Conservation (phyloP, 805 yeast species). For the Lachancea dasiensis region DNA sequence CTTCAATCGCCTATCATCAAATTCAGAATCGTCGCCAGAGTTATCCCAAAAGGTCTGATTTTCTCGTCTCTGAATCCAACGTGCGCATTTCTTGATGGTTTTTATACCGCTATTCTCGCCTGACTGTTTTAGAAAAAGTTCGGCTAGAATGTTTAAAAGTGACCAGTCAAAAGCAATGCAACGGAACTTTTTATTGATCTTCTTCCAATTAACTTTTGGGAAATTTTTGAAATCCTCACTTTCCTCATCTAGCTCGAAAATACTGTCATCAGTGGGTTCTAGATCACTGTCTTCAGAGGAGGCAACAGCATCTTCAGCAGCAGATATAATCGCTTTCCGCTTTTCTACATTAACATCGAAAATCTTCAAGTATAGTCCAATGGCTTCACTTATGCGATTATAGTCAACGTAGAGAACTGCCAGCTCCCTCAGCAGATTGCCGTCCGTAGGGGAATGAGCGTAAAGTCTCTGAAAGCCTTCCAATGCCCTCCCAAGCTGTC, state of each 20-base stretch:
- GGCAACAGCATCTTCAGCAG: constrained; percentile 28
- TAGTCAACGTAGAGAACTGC: constrained; percentile 46
- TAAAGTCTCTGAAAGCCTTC: constrained; percentile 63
- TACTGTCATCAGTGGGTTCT: constrained; percentile 12
- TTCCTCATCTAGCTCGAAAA: constrained; percentile 17
- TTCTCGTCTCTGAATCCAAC: constrained; percentile 77
- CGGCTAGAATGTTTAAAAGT: constrained; percentile 76
- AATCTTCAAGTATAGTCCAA: constrained; percentile 58
- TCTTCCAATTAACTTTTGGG: constrained; percentile 22
- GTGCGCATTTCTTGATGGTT: constrained; percentile 59
- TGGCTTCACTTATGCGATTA: constrained; percentile 65
- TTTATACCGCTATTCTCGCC: constrained; percentile 59
- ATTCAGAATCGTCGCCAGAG: constrained; percentile 66
- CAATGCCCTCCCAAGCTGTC: constrained; percentile 63
- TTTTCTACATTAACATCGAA: constrained; percentile 51
- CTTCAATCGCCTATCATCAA: constrained; percentile 61
- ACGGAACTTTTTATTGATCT: constrained; percentile 24
- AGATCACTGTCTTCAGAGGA: constrained; percentile 21
- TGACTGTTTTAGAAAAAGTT: constrained; percentile 53
- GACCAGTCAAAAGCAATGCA: constrained; percentile 77
- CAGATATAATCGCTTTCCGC: constrained; percentile 32
- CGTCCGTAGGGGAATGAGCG: constrained; percentile 50
- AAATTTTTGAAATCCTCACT: constrained; percentile 23
- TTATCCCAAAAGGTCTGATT: constrained; percentile 43
- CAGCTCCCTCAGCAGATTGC: constrained; percentile 53